Evolutionary conservation across 2,329 filamentous ascomycete species (phyloP), one percentile per base, ranked within the genome.

Genomic region (Trichophyton simii): DNA sequence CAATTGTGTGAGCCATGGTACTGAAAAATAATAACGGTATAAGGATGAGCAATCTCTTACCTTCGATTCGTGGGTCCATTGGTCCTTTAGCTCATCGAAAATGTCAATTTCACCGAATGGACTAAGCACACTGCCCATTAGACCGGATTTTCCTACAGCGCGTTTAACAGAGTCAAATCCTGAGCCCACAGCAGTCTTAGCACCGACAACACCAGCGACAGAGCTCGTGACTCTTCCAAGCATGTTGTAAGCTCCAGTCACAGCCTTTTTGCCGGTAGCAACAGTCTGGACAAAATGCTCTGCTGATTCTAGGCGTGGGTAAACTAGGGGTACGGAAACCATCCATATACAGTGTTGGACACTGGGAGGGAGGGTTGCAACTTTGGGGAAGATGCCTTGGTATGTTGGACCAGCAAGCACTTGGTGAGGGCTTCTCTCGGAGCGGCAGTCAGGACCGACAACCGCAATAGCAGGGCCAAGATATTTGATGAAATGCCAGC

Each of bases 401-500:
- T 99, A 99, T 0, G 94, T 97, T 52, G 91, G 91, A 0, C 94
- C 94, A 3, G 92, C 92, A 82, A 99, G 87, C 60, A 99, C 94
- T 68, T 95, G 90, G 64, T 87, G 86, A 63, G 90, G 89, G 60
- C 88, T 96, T 59, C 94, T 81, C 75, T 99, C 94, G 3, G 91
- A 96, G 59, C 94, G 85, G 67, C 91, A 92, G 73, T 99, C 94
- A 1, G 89, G 87, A 0, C 92, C 94, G 58, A 96, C 87, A 0
- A 95, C 87, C 0, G 90, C 91, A 11, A 99, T 86, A 3, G 89
- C 89, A 0, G 94, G 94, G 0, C 94, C 94, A 4, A 99, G 83
- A 68, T 88, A 96, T 75, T 99, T 99, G 75, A 99, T 84, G 73
- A 97, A 99, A 74, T 99, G 94, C 94, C 94, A 99, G 6, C 94